Conservation (phyloP, 352 stramenopile species). For the Pythium chondricola region DNA sequence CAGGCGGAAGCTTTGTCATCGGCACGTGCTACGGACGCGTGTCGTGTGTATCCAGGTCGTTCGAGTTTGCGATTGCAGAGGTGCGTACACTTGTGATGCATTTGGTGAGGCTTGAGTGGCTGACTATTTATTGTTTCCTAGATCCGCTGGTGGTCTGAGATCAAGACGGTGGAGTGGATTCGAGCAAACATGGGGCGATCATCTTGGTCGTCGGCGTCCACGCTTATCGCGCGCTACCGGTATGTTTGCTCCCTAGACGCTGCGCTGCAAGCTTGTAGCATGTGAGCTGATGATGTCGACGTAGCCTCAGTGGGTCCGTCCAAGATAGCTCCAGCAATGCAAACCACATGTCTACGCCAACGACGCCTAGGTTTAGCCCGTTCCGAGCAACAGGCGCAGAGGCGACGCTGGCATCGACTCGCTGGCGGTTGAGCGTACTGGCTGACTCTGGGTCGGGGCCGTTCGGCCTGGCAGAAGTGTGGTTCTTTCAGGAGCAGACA, state of each 20-base stretch:
- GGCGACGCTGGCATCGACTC: constrained; percentile 1
- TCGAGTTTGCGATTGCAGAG: constrained; percentile 44
- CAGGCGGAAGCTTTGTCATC: constrained; percentile 22
- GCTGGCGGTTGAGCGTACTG: constrained; percentile 17
- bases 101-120: neutral
- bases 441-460: constrained; percentile 14
- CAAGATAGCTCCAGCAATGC: neutral
- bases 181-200: constrained; percentile 14
- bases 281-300: constrained; percentile 1
- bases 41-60: constrained; percentile 26
- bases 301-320: constrained; percentile 12
- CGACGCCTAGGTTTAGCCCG: neutral
- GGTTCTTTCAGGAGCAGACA: constrained; percentile 17
- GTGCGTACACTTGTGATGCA: constrained; percentile 14
- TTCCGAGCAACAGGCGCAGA: constrained; percentile 3
- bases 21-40: constrained; percentile 33
- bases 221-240: constrained; percentile 16
- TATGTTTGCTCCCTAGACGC: neutral
- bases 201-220: neutral
- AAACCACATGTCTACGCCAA: neutral
- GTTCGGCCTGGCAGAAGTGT: constrained; percentile 18
- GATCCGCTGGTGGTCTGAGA: constrained; percentile 25
- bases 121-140: constrained; percentile 3
- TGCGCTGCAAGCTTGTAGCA: neutral
- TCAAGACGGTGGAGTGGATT: constrained; percentile 13